Evolutionary conservation across 164 flowering plant species (phyloP).

Genomic region (Vitis rupestris): DNA sequence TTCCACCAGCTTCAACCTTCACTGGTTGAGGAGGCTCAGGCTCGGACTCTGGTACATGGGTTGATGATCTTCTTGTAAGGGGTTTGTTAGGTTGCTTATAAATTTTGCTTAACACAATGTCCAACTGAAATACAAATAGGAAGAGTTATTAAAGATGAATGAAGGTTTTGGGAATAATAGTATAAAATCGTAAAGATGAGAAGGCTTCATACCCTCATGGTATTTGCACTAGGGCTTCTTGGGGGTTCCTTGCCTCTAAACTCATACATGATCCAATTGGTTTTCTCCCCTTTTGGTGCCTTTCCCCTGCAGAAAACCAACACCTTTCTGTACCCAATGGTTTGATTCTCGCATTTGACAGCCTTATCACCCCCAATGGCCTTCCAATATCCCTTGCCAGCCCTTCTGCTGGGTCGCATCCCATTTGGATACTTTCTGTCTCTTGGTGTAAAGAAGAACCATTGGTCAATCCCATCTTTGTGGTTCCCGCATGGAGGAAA

Average conservation of each 20-base stretch:
- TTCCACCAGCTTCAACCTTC: too few relatives aligned
- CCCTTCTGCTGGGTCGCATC: slow-evolving; percentile 8
- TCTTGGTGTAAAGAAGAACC: slow-evolving; percentile 20
- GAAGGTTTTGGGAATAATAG: background rate
- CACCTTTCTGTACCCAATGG: slow-evolving; percentile 3
- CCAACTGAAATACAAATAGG: background rate
- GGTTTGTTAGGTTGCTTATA: background rate
- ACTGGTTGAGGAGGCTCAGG: too few relatives aligned
- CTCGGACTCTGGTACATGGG: too few relatives aligned
- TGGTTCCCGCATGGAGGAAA: background rate
- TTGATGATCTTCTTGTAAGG: too few relatives aligned
- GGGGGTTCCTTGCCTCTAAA: background rate
- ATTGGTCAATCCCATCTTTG: slow-evolving; percentile 3
- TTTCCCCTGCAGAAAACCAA: slow-evolving; percentile 11
- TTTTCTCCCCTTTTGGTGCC: slow-evolving; percentile 7
- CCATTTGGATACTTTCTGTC: slow-evolving; percentile 18
- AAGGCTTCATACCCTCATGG: slow-evolving; percentile 5
- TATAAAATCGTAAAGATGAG: too few relatives aligned
- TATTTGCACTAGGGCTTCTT: background rate
- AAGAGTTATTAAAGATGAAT: background rate
- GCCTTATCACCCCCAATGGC: slow-evolving; percentile 13
- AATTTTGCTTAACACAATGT: slow-evolving; percentile 4
- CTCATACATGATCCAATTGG: slow-evolving; percentile 20
- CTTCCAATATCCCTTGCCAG: slow-evolving; percentile 19
- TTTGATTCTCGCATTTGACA: background rate